Base-by-base conservation (phyloP, 768 basidiomycete genomes). In the Mycena sanguinolenta region DNA sequence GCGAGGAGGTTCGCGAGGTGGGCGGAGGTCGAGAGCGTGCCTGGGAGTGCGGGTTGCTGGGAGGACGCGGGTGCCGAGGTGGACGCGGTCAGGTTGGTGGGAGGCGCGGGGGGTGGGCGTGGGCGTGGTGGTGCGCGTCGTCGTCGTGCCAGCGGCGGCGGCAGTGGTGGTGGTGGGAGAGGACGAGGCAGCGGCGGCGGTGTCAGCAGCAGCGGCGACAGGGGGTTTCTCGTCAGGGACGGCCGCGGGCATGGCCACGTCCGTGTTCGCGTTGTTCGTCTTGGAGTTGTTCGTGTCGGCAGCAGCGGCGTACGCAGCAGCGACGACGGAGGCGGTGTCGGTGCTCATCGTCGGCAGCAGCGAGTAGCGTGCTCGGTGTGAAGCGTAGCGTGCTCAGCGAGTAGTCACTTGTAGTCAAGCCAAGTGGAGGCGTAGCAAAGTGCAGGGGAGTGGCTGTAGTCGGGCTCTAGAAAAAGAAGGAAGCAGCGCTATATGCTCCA, bases 1-100 rank as follows among this genome's bases (percentile, higher is more conserved):
- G 86, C 76, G 75, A 92, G 88, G 57, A 92, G 84, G 9, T 82
- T 73, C 17, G 91, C 90, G 75, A 92, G 88, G 67, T 87, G 85
- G 1, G 89, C 80, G 73, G 88, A 83, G 21, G 85, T 84, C 30
- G 79, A 77, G 7, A 68, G 30, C 32, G 71, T 52, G 13, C 74
- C 44, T 30, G 76, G 13, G 21, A 70, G 65, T 23, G 76, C 39
- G 39, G 39, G 39, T 14, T 46, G 44, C 39, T 6, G 14, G 42
- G 42, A 49, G 4, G 36, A 38, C 6, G 70, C 49, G 23, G n/a
- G n/a, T n/a, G n/a, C n/a, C n/a, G 39, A 57, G 57, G n/a, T n/a
- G n/a, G n/a, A n/a, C n/a, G n/a, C n/a, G n/a, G n/a, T 34, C 16
- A 36, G 2, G 4, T 32, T 17, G n/a, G n/a, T n/a, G n/a, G 65